Evolutionary conservation across 2,329 filamentous ascomycete genomes (phyloP), one percentile per base, ranked within the genome.

Genomic region (Alternaria sp.): DNA sequence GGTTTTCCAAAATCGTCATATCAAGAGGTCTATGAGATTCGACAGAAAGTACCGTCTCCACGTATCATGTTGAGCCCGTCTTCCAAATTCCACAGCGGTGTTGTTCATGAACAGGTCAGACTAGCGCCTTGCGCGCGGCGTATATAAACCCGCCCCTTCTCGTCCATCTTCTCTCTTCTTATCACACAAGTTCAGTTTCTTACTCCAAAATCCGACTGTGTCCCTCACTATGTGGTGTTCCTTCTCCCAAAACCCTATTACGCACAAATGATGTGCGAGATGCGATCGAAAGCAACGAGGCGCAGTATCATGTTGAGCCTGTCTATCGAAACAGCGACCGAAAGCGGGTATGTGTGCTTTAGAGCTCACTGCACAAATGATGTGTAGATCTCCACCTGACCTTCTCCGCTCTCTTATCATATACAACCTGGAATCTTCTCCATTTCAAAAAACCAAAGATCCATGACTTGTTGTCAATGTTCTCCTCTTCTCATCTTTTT

Each of bases 131-230:
- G 30, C 0, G 1, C 32, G 32, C 32, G 32, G 32, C 15, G n/a
- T n/a, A 17, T 40, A 40, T 40, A 40, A 40, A 17, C n/a, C 1
- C n/a, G 2, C n/a, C 36, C 17, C 9, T 17, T 40, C 4, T 17
- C 36, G 2, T 40, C 3, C 9, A 11, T 3, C 3, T 17, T 10
- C 32, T 3, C 11, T 17, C 36, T 40, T 40, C 15, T 40, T 3
- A 17, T 40, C 36, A 40, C 32, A n/a, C 4, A n/a, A 9, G 0
- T 4, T 3, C 1, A 4, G 1, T 2, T 32, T 15, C 6, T 32
- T 32, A 8, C 3, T 32, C 30, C 30, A 15, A 36, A 32, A 30
- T 30, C 6, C 1, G 11, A 12, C 10, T 30, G 12, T 1, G 1
- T 11, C 11, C 2, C 10, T 30, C 28, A 30, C 28, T n/a, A 30